Conservation (phyloP, 805 yeast species). For the Monosporozyma yasuniensis region DNA sequence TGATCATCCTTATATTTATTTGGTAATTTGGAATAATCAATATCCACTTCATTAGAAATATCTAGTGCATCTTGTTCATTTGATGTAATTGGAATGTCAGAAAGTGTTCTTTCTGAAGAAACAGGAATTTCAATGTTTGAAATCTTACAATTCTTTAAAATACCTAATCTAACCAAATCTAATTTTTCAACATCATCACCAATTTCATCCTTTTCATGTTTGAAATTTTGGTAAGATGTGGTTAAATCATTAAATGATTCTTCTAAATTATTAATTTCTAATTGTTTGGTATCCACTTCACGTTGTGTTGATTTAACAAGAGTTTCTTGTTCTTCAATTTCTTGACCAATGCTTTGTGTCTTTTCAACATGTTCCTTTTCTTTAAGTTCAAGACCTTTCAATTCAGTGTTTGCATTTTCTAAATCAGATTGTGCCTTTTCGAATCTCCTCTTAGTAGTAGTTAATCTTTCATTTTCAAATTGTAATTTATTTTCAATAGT, state of each 20-base stretch:
- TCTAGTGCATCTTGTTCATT: constrained; percentile 33
- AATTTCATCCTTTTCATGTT: constrained; percentile 31
- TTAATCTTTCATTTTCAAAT: constrained; percentile 55
- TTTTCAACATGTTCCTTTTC: constrained; percentile 28
- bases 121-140: constrained; percentile 61
- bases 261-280: constrained; percentile 36
- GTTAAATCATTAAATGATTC: constrained; percentile 37
- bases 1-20: constrained; percentile 34
- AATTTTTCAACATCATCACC: constrained; percentile 49
- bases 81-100: constrained; percentile 52
- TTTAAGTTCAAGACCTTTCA: constrained; percentile 28
- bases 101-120: constrained; percentile 44
- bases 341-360: constrained; percentile 34
- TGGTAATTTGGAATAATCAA: constrained; percentile 46
- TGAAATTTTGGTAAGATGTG: constrained; percentile 19
- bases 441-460: constrained; percentile 42
- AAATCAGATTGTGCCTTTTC: constrained; percentile 35
- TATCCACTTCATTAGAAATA: constrained; percentile 39
- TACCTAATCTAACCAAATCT: constrained; percentile 47
- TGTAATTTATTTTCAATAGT: constrained; percentile 50
- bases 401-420: constrained; percentile 29
- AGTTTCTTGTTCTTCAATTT: constrained; percentile 32
- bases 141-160: constrained; percentile 65
- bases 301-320: constrained; percentile 31
- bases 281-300: constrained; percentile 25